A percentile compares a stretch with the other conserved stretches of the same genome.
Conservation (phyloP, 202 grass and related monocot species). For the Elaeis oleifera region DNA sequence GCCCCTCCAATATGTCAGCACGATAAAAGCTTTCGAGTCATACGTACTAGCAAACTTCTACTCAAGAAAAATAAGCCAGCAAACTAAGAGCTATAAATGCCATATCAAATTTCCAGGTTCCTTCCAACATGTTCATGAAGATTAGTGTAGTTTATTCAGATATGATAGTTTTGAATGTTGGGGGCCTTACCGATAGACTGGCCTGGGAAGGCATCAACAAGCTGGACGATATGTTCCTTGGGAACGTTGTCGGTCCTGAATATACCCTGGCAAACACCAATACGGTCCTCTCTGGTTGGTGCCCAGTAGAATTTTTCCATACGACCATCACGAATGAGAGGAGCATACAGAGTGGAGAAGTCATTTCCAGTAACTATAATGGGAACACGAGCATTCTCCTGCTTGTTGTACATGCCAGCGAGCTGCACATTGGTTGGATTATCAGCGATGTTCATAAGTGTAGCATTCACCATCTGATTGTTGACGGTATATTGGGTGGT, state of each 20-base stretch:
- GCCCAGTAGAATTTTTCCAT: slow-evolving; percentile 99
- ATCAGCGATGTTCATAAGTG: slow-evolving; percentile 98
- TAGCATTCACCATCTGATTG: slow-evolving; percentile 99
- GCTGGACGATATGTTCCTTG: slow-evolving; percentile 37
- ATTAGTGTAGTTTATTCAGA: too few relatives aligned
- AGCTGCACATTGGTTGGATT: slow-evolving; percentile 97
- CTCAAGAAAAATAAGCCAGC: too few relatives aligned
- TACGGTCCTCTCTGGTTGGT: slow-evolving; percentile 73
- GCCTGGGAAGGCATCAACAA: slow-evolving; percentile 77
- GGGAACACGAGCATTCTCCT: slow-evolving; percentile 83
- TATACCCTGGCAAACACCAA: slow-evolving; percentile 74
- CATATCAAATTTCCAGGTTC: too few relatives aligned
- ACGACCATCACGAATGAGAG: slow-evolving; percentile 85
- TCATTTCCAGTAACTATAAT: slow-evolving; percentile 91
- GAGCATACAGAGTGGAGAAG: slow-evolving; percentile 91
- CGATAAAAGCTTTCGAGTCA: too few relatives aligned
- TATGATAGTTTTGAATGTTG: too few relatives aligned
- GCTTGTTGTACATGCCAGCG: slow-evolving; percentile 92
- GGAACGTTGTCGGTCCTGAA: slow-evolving; percentile 63
- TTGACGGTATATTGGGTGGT: slow-evolving; percentile 98
- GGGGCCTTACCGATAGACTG: slow-evolving; percentile 57
- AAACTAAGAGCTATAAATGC: too few relatives aligned
- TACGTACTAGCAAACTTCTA: too few relatives aligned
- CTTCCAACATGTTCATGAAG: too few relatives aligned
- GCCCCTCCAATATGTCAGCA: too few relatives aligned